Evolutionary conservation across 495 filamentous ascomycete species (phyloP).

Genomic region (Lepidopterella palustris): DNA sequence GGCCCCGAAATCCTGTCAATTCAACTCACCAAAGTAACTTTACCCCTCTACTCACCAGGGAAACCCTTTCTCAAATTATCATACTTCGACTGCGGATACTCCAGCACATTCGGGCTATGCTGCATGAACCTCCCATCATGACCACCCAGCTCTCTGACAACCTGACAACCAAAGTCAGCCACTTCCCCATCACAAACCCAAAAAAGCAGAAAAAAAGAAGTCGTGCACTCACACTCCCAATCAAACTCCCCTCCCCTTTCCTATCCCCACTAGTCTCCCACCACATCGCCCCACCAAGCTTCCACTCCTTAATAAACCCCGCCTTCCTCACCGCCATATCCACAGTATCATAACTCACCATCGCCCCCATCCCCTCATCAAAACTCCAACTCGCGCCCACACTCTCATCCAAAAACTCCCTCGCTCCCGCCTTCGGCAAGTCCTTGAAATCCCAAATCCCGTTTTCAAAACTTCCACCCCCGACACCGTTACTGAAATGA

Average conservation of each 20-base stretch:
- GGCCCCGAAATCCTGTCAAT: no score
- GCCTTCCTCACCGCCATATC: slow-evolving; percentile 55
- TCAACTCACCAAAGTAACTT: no score
- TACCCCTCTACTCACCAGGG: background rate
- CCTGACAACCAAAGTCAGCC: slow-evolving; percentile 4
- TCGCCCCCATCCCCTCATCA: slow-evolving; percentile 48
- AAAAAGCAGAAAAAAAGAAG: background rate
- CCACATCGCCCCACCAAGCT: slow-evolving; percentile 79
- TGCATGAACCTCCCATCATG: slow-evolving; percentile 13
- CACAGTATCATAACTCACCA: slow-evolving; percentile 74
- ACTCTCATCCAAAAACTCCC: slow-evolving; percentile 44
- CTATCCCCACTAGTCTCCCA: slow-evolving; percentile 83
- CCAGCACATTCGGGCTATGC: slow-evolving; percentile 14
- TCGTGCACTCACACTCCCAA: slow-evolving; percentile 16
- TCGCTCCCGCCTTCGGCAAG: slow-evolving; percentile 45
- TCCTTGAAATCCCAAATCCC: slow-evolving; percentile 74
- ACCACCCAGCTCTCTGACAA: slow-evolving; percentile 19
- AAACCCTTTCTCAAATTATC: slow-evolving; percentile 24
- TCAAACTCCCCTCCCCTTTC: slow-evolving; percentile 33
- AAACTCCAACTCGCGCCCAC: slow-evolving; percentile 65
- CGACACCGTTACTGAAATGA: slow-evolving; percentile 56
- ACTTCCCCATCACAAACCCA: background rate
- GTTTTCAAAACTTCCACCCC: slow-evolving; percentile 59
- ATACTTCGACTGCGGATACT: slow-evolving; percentile 23
- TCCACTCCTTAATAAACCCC: slow-evolving; percentile 53